These are phyloP conservation scores for Hydnum rufescens DNA, from an alignment of 768 basidiomycete genomes.

Conservation along the genomic window DNA sequence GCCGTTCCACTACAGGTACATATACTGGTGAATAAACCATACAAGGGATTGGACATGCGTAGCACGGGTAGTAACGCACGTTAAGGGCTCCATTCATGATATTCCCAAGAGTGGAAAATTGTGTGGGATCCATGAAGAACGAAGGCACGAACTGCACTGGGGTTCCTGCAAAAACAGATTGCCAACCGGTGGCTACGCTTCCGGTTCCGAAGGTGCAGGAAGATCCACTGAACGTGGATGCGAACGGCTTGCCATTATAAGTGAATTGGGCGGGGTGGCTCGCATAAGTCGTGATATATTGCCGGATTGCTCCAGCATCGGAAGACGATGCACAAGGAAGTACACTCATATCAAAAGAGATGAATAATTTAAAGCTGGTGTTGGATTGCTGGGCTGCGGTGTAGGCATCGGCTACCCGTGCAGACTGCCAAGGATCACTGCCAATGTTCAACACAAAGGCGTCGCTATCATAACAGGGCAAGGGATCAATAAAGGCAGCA, in stretches of 20 bases:
- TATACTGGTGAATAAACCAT: background rate
- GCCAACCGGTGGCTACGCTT: constrained; percentile 36
- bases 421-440: constrained; percentile 20
- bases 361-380: constrained; percentile 39
- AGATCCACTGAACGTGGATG: constrained; percentile 57
- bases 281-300: constrained; percentile 33
- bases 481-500: constrained; percentile 16
- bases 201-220: constrained; percentile 42
- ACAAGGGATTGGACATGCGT: background rate
- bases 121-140: constrained; percentile 17
- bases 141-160: constrained; percentile 13
- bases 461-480: constrained; percentile 20
- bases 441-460: constrained; percentile 24
- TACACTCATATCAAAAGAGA: constrained; percentile 32
- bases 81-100: constrained; percentile 8
- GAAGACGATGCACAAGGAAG: constrained; percentile 30
- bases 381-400: constrained; percentile 25
- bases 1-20: constrained; percentile 44
- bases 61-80: constrained; percentile 3
- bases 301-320: constrained; percentile 32
- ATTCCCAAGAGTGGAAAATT: constrained; percentile 3
- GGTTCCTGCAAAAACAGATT: constrained; percentile 14
- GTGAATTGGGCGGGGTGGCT: constrained; percentile 42
- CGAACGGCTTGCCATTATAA: constrained; percentile 32
- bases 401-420: constrained; percentile 18